A percentile compares a stretch with the other conserved stretches of the same genome.
phyloP scores from a whole-genome alignment of 768 basidiomycete species.

The Leccinum uliginosum region DNA sequence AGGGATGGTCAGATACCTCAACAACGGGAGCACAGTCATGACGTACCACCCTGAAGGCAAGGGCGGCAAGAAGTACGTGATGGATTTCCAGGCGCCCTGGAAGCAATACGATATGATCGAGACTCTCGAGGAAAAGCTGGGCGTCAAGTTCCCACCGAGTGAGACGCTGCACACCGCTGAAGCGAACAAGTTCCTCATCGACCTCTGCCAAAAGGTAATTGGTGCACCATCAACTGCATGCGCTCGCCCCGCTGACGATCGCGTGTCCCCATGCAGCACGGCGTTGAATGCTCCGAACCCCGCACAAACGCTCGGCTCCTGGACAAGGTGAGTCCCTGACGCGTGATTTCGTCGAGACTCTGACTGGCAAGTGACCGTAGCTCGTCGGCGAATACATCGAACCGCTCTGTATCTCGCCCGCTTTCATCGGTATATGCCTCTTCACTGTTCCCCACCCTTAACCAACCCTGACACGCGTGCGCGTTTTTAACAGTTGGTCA shows the following conservation, averaged over 20 bases:
- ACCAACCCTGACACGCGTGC: neutral
- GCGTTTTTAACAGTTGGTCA: constrained; percentile 66
- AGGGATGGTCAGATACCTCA: constrained; percentile 85
- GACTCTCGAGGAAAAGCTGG: constrained; percentile 91
- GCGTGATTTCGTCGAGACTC: neutral
- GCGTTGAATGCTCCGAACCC: constrained; percentile 94
- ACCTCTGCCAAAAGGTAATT: constrained; percentile 75
- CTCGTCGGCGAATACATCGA: constrained; percentile 99
- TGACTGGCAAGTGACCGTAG: constrained; percentile 32
- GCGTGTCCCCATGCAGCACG: constrained; percentile 55
- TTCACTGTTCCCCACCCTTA: neutral
- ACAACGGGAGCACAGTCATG: constrained; percentile 73
- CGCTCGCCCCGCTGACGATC: neutral
- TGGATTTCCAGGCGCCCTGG: constrained; percentile 94
- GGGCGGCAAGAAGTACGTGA: constrained; percentile 65
- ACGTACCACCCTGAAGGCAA: constrained; percentile 93
- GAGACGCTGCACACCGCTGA: constrained; percentile 84
- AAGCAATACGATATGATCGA: constrained; percentile 98
- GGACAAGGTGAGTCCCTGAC: constrained; percentile 67
- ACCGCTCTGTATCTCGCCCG: constrained; percentile 90
- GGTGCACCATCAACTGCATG: neutral
- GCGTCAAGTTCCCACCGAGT: constrained; percentile 89
- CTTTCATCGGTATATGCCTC: constrained; percentile 78
- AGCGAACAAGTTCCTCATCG: constrained; percentile 84
- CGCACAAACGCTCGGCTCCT: constrained; percentile 91